Evolutionary conservation across 2,329 filamentous ascomycete genomes (phyloP).

Genomic region (Lecanicillium sp.): DNA sequence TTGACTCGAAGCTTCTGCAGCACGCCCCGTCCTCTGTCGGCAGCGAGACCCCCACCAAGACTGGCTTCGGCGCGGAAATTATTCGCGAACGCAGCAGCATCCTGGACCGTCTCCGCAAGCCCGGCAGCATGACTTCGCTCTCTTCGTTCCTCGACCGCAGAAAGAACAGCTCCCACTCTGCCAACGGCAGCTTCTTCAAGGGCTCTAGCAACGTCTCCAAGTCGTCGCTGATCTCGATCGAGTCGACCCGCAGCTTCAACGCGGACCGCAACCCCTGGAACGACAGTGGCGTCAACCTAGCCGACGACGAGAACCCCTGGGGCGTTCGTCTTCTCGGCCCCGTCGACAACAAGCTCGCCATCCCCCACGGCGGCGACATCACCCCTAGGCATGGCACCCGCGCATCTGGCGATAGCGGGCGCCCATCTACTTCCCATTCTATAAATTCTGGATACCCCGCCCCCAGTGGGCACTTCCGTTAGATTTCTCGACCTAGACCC

Average conservation of each 20-base stretch:
- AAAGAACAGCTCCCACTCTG: constrained; percentile 87
- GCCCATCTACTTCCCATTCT: constrained; percentile 92
- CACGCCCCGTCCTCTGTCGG: constrained; percentile 75
- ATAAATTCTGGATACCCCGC: constrained; percentile 93
- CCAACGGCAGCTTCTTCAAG: constrained; percentile 82
- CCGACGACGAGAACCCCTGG: constrained; percentile 76
- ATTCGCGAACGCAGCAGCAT: constrained; percentile 74
- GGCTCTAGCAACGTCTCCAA: constrained; percentile 87
- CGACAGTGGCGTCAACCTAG: constrained; percentile 89
- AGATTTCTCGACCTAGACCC: constrained; percentile 48
- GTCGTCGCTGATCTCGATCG: constrained; percentile 90
- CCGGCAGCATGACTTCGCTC: constrained; percentile 88
- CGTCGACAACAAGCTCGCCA: constrained; percentile 57
- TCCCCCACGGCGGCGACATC: constrained; percentile 69
- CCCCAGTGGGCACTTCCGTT: constrained; percentile 86
- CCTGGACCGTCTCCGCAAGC: constrained; percentile 90
- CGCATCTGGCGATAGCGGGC: constrained; percentile 83
- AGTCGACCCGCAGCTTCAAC: constrained; percentile 83
- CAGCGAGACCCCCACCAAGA: constrained; percentile 84
- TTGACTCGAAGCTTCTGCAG: constrained; percentile 93
- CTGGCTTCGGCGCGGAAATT: constrained; percentile 75
- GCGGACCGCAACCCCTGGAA: constrained; percentile 98
- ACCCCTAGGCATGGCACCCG: constrained; percentile 79
- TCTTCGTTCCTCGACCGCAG: constrained; percentile 93
- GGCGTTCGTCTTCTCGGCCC: constrained; percentile 57